Evolutionary conservation across 2,329 filamentous ascomycete species (phyloP), one percentile per base, ranked within the genome.

Genomic region (Coniochaeta hoffmannii): DNA sequence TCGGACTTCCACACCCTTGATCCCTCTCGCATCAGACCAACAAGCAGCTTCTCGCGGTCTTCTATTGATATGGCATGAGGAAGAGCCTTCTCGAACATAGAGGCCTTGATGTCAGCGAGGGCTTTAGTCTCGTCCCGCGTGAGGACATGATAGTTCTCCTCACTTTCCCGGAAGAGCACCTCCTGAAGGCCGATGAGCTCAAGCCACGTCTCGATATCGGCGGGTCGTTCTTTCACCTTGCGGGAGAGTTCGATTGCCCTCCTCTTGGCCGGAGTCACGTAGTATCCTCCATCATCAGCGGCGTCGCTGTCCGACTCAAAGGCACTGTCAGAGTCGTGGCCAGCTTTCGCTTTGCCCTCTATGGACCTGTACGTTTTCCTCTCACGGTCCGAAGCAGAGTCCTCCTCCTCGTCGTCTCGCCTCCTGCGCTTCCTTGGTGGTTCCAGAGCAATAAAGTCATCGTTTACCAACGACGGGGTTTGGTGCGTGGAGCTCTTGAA

Each of bases 101-200:
- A 84, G 2, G 96, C 73, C 61, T 90, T 93, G 55, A 96, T 83
- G 60, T 94, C 87, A 3, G 90, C 85, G 55, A 89, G 82, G 59
- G 87, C 87, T 58, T 79, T 80, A 53, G 76, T 73, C 64, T 94
- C 88, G 3, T 85, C 81, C 28, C 75, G 73, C 0, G 82, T 85
- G 24, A 76, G 72, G 30, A 65, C 68, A 36, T 70, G 75, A 41
- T 66, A 76, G 64, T 72, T 73, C 58, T 64, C 66, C 44, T 76
- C 71, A 26, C 76, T 75, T 24, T 76, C 72, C 53, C 73, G 73
- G 41, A 93, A 72, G 55, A 95, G 75, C 2, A 71, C 68, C 58
- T 90, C 84, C 70, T 97, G 93, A 58, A 96, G 85, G 8, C 84
- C 73, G 49, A 93, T 87, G n/a, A 97, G 76, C 35, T 82, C 77